A percentile compares a stretch with the other conserved stretches of the same genome.
phyloP scores from a whole-genome alignment of 306 rosid species.

The Cicer cuneatum region DNA sequence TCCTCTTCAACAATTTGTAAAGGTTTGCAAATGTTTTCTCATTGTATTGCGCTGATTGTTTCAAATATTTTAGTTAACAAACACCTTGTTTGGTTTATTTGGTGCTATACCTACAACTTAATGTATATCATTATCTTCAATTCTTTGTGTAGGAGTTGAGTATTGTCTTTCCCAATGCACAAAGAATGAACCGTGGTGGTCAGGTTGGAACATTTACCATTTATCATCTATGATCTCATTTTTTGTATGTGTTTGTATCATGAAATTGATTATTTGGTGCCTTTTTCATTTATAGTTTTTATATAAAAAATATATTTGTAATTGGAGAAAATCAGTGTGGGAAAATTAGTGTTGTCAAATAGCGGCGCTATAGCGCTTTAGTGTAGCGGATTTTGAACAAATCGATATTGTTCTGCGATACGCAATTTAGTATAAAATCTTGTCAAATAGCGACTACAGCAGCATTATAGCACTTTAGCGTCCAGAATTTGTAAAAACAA shows the following conservation, averaged over 20 bases:
- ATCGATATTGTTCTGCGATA: no score
- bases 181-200: slow-evolving; percentile 92
- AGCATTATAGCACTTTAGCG: no score
- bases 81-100: not conserved
- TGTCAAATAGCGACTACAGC: no score
- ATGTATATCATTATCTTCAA: slow-evolving; percentile 16
- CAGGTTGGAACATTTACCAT: slow-evolving; percentile 64
- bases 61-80: not conserved
- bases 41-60: not conserved
- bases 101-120: not conserved
- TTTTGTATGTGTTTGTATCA: slow-evolving; percentile 1
- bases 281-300: not conserved
- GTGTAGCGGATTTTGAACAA: no score
- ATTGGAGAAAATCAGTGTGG: not conserved
- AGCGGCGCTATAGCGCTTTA: no score
- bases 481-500: no score
- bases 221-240: not conserved
- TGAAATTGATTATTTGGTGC: slow-evolving; percentile 6
- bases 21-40: slow-evolving; percentile 58
- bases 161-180: slow-evolving; percentile 85
- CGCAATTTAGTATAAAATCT: no score
- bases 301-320: not conserved
- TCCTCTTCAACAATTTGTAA: slow-evolving; percentile 86
- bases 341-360: no score
- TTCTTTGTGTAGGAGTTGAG: slow-evolving; percentile 72